Percentiles rank a stretch among this genome's conserved stretches.
Evolutionary conservation across 1,284 basidiomycete genomes (phyloP).

Genomic region (Amylostereum chailletii): DNA sequence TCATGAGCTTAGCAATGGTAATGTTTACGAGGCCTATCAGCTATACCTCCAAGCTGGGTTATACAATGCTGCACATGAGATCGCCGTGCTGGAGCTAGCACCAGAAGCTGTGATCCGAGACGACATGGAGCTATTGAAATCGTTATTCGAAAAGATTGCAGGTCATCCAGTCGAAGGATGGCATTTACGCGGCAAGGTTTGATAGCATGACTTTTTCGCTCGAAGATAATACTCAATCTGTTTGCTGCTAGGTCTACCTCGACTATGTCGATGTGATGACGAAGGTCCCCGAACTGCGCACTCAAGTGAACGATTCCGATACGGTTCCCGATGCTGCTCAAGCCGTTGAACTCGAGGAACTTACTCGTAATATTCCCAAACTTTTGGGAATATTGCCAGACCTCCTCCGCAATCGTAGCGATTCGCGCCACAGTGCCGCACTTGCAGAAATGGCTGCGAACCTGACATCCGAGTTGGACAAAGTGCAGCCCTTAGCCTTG

Average conservation of each 20-base stretch:
- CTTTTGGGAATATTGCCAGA: constrained; percentile 68
- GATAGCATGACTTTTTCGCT: constrained; percentile 11
- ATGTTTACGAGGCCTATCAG: constrained; percentile 73
- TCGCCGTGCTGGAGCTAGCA: constrained; percentile 79
- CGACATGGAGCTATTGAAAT: constrained; percentile 67
- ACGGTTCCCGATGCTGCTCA: constrained; percentile 37
- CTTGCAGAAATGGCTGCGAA: constrained; percentile 65
- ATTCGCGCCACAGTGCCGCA: constrained; percentile 59
- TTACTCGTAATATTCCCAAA: constrained; percentile 54
- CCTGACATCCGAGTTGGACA: constrained; percentile 53
- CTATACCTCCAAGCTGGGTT: constrained; percentile 66
- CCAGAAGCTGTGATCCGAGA: constrained; percentile 83
- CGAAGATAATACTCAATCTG: constrained; percentile 4
- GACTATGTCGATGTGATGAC: constrained; percentile 64
- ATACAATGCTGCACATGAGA: constrained; percentile 70
- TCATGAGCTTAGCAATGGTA: constrained; percentile 50
- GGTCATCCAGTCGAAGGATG: constrained; percentile 62
- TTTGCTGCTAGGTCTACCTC: constrained; percentile 43
- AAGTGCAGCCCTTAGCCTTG: constrained; percentile 47
- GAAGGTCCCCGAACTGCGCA: constrained; percentile 48
- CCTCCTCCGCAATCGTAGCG: constrained; percentile 45
- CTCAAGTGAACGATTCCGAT: constrained; percentile 33
- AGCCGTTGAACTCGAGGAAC: constrained; percentile 47
- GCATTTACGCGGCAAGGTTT: constrained; percentile 74
- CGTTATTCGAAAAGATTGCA: constrained; percentile 67